phyloP scores from a whole-genome alignment of 208 protist genomes.

The Trypanosoma rangeli region DNA sequence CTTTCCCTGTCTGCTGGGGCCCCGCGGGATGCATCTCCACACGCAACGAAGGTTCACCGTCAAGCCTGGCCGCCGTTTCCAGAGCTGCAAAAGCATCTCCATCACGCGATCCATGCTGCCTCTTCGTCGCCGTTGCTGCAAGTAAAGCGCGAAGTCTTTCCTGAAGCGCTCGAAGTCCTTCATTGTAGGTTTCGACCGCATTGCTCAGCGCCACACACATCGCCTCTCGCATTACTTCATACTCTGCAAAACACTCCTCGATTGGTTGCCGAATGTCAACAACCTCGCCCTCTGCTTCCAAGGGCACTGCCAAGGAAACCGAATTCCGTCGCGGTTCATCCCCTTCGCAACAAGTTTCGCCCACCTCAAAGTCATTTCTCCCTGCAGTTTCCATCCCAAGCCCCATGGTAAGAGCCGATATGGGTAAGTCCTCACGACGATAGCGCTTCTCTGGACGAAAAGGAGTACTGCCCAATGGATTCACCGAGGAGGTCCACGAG shows the following conservation, averaged over 20 bases:
- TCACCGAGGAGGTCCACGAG: constrained; percentile 6
- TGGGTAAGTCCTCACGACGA: constrained; percentile 18
- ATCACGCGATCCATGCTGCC: not conserved
- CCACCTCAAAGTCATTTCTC: constrained; percentile 1
- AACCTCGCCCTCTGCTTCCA: not conserved
- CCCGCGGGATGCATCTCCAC: constrained; percentile 12
- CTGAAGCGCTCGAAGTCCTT: constrained; percentile 9
- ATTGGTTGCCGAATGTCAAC: not conserved
- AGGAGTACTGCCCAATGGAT: not conserved
- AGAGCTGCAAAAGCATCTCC: not conserved
- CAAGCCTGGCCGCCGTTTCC: constrained; percentile 1
- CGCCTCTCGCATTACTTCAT: constrained; percentile 7
- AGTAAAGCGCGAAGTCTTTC: not conserved
- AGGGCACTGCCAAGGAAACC: not conserved
- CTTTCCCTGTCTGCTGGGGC: not conserved
- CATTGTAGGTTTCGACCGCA: constrained; percentile 21
- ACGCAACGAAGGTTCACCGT: constrained; percentile 2
- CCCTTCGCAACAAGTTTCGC: not conserved
- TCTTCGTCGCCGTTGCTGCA: not conserved
- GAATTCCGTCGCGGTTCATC: not conserved
- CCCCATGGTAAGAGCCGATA: constrained; percentile 19
- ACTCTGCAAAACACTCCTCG: constrained; percentile 13
- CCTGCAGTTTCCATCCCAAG: not conserved
- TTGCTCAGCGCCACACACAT: constrained; percentile 16
- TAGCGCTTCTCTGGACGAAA: constrained; percentile 3